phyloP scores from a whole-genome alignment of 176 grass and related monocot genomes.

The Zoysia pacifica region DNA sequence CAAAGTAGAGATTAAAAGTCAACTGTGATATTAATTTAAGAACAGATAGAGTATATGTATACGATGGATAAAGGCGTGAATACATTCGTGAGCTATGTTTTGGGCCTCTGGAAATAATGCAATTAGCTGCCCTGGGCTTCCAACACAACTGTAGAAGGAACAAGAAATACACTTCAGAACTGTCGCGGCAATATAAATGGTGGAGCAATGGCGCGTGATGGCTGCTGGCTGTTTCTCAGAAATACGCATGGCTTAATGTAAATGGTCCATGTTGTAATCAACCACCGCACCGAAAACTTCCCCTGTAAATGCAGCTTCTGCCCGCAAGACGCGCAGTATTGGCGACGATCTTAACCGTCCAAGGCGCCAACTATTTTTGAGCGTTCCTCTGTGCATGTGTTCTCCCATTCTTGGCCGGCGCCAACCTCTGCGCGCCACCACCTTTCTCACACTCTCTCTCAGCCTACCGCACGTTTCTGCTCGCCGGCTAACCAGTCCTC shows the following conservation, averaged over 20 bases:
- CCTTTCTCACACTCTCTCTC: slow-evolving; percentile 21
- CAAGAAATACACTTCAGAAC: no score
- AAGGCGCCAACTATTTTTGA: slow-evolving; percentile 44
- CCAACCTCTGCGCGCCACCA: slow-evolving; percentile 21
- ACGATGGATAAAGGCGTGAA: no score
- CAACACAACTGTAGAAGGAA: background rate
- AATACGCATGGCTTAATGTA: background rate
- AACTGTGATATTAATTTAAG: no score
- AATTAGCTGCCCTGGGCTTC: background rate
- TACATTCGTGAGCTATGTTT: background rate
- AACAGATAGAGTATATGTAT: no score
- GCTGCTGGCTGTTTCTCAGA: background rate
- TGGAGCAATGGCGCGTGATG: background rate
- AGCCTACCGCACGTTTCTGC: slow-evolving; percentile 19
- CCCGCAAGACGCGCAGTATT: background rate
- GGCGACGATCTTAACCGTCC: slow-evolving; percentile 2
- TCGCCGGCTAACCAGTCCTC: slow-evolving; percentile 19
- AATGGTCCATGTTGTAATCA: background rate
- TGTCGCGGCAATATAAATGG: no score
- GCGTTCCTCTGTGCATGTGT: background rate
- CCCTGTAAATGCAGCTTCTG: background rate
- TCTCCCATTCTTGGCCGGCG: slow-evolving; percentile 9
- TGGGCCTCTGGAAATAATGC: background rate
- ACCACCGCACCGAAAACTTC: background rate
- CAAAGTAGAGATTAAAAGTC: no score